Evolutionary conservation across 805 yeast genomes (phyloP).

Genomic region (Candida coquimbonensis): DNA sequence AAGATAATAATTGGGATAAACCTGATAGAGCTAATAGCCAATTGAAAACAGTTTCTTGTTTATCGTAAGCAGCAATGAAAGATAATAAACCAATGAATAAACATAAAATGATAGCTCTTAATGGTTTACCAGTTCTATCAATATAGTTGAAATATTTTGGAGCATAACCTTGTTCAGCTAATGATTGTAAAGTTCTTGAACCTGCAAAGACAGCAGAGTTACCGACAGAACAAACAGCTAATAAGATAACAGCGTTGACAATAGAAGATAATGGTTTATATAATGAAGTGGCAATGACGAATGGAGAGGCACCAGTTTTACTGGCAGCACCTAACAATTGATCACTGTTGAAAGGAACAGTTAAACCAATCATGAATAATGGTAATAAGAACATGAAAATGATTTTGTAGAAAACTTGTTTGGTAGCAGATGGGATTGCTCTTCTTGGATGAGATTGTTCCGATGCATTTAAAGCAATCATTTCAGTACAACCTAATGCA

Average conservation of each 20-base stretch:
- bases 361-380: slow-evolving; percentile 40
- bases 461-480: slow-evolving; percentile 48
- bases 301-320: slow-evolving; percentile 57
- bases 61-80: slow-evolving; percentile 55
- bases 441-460: slow-evolving; percentile 41
- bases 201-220: slow-evolving; percentile 48
- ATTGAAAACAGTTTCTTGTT: slow-evolving; percentile 50
- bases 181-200: slow-evolving; percentile 44
- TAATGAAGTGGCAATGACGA: slow-evolving; percentile 57
- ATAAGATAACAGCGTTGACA: slow-evolving; percentile 55
- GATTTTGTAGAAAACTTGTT: slow-evolving; percentile 50
- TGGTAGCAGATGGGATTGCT: slow-evolving; percentile 50
- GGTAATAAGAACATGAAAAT: slow-evolving; percentile 42
- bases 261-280: slow-evolving; percentile 53
- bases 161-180: slow-evolving; percentile 55
- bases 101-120: slow-evolving; percentile 43
- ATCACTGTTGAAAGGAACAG: slow-evolving; percentile 44
- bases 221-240: slow-evolving; percentile 53
- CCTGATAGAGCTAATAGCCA: slow-evolving; percentile 63
- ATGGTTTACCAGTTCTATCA: slow-evolving; percentile 55
- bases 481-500: slow-evolving; percentile 57
- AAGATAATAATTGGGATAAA: slow-evolving; percentile 54
- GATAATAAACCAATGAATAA: slow-evolving; percentile 50
- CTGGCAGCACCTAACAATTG: slow-evolving; percentile 34
- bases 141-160: slow-evolving; percentile 44